Conservation (phyloP, 2,329 filamentous ascomycete species). For the Graphilbum fragrans region DNA sequence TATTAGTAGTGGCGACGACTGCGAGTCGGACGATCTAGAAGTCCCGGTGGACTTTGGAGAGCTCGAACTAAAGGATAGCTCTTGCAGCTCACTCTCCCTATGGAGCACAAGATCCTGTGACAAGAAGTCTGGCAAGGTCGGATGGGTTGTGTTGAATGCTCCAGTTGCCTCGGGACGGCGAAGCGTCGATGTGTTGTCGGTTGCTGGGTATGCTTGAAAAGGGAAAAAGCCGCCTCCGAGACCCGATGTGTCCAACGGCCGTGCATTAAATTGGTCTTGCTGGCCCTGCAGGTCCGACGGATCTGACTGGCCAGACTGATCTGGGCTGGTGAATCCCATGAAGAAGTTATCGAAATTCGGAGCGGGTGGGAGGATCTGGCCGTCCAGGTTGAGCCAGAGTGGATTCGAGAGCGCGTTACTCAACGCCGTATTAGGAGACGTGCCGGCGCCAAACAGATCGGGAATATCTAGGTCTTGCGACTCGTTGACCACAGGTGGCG, state of each 20-base stretch:
- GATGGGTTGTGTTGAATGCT: neutral
- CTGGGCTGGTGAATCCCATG: constrained; percentile 15
- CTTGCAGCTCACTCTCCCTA: neutral
- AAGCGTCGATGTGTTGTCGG: too few species aligned
- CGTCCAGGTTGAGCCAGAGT: constrained; percentile 3
- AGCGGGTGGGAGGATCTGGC: constrained; percentile 2
- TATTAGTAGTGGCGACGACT: neutral
- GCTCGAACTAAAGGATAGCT: neutral
- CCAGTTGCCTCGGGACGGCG: too few species aligned
- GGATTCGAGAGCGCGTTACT: constrained; percentile 1
- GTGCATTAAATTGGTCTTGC: too few species aligned
- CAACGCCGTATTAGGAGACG: neutral
- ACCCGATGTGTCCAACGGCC: too few species aligned
- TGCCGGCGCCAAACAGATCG: neutral
- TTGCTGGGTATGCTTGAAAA: too few species aligned
- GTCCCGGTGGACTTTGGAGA: neutral
- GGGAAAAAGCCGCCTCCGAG: too few species aligned
- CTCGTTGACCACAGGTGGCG: too few species aligned
- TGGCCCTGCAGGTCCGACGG: too few species aligned
- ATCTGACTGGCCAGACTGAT: too few species aligned
- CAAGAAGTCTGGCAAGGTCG: neutral
- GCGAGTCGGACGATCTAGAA: neutral
- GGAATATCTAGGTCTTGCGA: too few species aligned
- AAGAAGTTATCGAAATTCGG: constrained; percentile 8
- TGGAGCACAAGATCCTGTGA: too few species aligned